phyloP scores from a whole-genome alignment of 257 asterid species.

The Solanum appendiculatum region DNA sequence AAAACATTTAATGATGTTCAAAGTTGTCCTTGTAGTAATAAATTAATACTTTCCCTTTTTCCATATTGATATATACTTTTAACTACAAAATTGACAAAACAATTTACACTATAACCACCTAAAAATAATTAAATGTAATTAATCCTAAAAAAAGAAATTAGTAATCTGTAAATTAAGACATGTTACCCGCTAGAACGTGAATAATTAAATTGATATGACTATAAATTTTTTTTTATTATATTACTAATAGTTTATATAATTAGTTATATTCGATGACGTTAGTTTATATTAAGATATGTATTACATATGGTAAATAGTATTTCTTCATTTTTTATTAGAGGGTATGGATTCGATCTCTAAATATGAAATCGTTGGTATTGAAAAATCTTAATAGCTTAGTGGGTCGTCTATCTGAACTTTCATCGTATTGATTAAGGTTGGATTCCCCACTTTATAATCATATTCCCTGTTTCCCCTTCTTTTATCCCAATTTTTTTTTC shows the following conservation, averaged over 20 bases:
- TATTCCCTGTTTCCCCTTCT: background rate
- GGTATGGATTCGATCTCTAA: accelerated
- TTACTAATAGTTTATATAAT: background rate
- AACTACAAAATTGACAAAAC: background rate
- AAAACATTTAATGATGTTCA: background rate
- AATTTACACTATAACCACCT: background rate
- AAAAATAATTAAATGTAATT: background rate
- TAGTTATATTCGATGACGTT: background rate
- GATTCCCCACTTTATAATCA: background rate
- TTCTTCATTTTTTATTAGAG: background rate
- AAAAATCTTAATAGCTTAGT: background rate
- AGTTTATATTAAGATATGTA: background rate
- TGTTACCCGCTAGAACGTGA: background rate
- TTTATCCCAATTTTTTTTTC: background rate
- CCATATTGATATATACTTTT: background rate
- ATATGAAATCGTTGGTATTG: background rate
- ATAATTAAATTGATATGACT: background rate
- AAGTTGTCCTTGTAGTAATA: background rate
- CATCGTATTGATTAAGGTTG: background rate
- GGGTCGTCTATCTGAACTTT: background rate
- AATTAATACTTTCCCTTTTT: background rate
- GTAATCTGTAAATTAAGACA: background rate
- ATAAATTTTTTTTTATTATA: too few relatives aligned
- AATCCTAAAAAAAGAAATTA: background rate
- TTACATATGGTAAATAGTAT: background rate